Evolutionary conservation across 805 yeast species (phyloP), one percentile per base, ranked within the genome.

Genomic region (Pichia phayaonensis): DNA sequence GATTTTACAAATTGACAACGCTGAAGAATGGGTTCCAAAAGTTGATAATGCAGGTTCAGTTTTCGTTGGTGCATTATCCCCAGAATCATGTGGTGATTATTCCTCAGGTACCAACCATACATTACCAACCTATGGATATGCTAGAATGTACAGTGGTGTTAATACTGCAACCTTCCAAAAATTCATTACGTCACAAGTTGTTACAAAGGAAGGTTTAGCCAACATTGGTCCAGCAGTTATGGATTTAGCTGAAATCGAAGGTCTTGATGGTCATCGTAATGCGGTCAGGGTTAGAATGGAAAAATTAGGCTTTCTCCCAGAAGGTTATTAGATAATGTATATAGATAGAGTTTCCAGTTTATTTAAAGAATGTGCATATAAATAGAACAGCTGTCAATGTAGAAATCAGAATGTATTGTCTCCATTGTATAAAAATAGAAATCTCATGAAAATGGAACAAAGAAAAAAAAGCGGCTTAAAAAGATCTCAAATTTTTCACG

Each of bases 31-130:
- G 63, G 92, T 94, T 41, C 74, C 78, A 29, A 70, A 76, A 56
- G 90, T 94, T 36, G 84, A 86, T 56, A 84, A 94, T 65, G 99
- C 99, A 7, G 99, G 99, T 40, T 85, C 95, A 31, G 94, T 94
- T 23, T 94, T 94, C 63, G 97, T 94, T 50, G 99, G 99, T 43
- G 85, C 92, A 4, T 86, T 86, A 67, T 86, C 97, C 2, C 99
- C 99, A 46, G 99, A 94, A 68, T 86, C 96, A 3, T 90, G 97
- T 68, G 99, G 99, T 63, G 99, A 94, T 72, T 94, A 94, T 72
- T 90, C 97, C 0, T 80, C 90, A 54, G 99, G 99, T 66, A 94
- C 99, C 6, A 94, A 94, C 76, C 99, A 94, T 72, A 94, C 99
- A 0, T 77, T 94, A 61, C 99, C 99, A 52, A 94, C 99, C 0